phyloP scores from a whole-genome alignment of 1,284 basidiomycete species.

The Malassezia japonica region DNA sequence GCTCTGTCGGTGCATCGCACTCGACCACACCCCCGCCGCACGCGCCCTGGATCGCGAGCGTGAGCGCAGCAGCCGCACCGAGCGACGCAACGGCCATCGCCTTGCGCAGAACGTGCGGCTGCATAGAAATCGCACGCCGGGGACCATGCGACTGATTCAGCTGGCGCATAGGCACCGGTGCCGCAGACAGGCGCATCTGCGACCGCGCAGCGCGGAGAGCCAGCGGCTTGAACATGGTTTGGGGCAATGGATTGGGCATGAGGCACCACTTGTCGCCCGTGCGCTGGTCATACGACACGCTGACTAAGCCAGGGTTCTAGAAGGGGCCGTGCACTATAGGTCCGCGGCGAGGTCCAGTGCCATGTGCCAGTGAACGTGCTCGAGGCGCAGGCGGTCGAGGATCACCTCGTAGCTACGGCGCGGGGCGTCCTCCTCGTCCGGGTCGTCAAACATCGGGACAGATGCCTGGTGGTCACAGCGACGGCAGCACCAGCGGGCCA shows the following conservation, averaged over 20 bases:
- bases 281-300: no score
- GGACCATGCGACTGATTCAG: no score
- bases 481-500: slow-evolving; percentile 7
- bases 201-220: no score
- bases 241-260: no score
- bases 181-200: no score
- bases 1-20: neutral
- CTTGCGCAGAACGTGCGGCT: no score
- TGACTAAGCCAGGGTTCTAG: neutral
- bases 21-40: neutral
- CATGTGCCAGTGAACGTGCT: slow-evolving; percentile 18
- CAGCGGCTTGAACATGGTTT: no score
- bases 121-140: no score
- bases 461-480: neutral
- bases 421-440: neutral
- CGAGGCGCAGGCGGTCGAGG: slow-evolving; percentile 1
- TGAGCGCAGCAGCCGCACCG: slow-evolving; percentile 3
- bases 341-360: slow-evolving; percentile 8
- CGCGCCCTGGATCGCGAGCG: neutral
- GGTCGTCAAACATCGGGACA: slow-evolving; percentile 16
- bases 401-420: neutral
- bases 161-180: no score
- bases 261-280: no score
- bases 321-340: neutral
- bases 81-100: slow-evolving; percentile 1